Evolutionary conservation across 2,329 filamentous ascomycete species (phyloP), one percentile per base, ranked within the genome.

Genomic region (Diaporthe eres): DNA sequence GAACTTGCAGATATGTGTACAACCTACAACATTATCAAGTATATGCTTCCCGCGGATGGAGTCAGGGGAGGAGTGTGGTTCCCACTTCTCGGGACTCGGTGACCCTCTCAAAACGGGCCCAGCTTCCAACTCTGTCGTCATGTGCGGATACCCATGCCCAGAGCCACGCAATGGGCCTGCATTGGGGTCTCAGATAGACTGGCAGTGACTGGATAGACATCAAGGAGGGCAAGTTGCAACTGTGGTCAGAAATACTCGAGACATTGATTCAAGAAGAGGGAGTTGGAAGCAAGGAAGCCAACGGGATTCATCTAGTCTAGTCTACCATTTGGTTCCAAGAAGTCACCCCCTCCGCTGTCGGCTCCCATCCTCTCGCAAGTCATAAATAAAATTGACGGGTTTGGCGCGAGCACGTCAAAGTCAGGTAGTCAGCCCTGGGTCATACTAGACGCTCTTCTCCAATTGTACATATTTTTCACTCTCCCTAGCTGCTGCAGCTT

Each of bases 381-480:
- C 25, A 31, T 53, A 75, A 75, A 31, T 44, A 75, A 75, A 75
- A 25, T 72, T 53, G 57, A 57, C 60, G 39, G 58, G 57, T 55
- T 61, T 72, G 57, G 67, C 55, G 55, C 37, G 47, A 57, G 47
- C 74, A 72, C 58, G 60, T 67, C 31, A 72, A 74, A 53, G 63
- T 68, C 63, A 68, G 47, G 68, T 72, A 71, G 57, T 75, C 67
- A 70, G 65, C 73, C 57, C 55, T 63, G 37, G 67, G 68, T n/a
- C 70, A 72, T 67, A 42, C 25, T 51, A 37, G 58, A 72, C 80
- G 78, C 77, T 80, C 13, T 31, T 34, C 72, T 63, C 34, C 25
- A 49, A 71, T 53, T 65, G 49, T 73, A 73, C 71, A 47, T 71
- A 65, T 57, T 65, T 65, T 65, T 57, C 47, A 42, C 58, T 31